Evolutionary conservation across 2,329 filamentous ascomycete genomes (phyloP).

Genomic region (Colletotrichum coccodes): DNA sequence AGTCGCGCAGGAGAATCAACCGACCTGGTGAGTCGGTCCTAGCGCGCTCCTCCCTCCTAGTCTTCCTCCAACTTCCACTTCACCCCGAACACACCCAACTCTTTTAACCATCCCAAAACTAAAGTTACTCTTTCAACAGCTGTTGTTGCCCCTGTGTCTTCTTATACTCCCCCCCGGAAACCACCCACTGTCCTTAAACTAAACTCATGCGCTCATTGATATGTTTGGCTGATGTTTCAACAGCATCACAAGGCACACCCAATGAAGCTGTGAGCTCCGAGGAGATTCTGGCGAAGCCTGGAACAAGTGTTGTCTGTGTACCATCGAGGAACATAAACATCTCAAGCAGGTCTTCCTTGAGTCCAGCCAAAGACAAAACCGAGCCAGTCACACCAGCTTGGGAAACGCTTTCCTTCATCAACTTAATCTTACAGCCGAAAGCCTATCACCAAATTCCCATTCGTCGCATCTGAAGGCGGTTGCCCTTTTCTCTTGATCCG

Average conservation of each 20-base stretch:
- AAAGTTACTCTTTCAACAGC: too few relatives aligned
- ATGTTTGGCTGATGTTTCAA: neutral
- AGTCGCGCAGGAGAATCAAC: neutral
- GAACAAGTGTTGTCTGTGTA: too few relatives aligned
- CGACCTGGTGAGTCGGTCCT: neutral
- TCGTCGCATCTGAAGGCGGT: too few relatives aligned
- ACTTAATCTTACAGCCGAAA: neutral
- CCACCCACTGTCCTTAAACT: too few relatives aligned
- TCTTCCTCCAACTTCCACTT: neutral
- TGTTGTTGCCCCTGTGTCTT: too few relatives aligned
- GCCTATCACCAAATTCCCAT: neutral
- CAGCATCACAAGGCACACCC: neutral
- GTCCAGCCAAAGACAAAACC: neutral
- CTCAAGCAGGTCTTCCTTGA: neutral
- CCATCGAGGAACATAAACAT: neutral
- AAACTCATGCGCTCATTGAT: too few relatives aligned
- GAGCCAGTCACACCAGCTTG: neutral
- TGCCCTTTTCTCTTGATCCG: neutral
- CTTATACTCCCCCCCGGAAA: too few relatives aligned
- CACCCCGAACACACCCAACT: neutral
- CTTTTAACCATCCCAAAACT: neutral
- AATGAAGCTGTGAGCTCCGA: too few relatives aligned
- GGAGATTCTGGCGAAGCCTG: neutral
- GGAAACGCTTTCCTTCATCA: neutral
- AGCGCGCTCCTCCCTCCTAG: neutral